phyloP scores from a whole-genome alignment of 2,329 filamentous ascomycete genomes.

The Apiospora marii region DNA sequence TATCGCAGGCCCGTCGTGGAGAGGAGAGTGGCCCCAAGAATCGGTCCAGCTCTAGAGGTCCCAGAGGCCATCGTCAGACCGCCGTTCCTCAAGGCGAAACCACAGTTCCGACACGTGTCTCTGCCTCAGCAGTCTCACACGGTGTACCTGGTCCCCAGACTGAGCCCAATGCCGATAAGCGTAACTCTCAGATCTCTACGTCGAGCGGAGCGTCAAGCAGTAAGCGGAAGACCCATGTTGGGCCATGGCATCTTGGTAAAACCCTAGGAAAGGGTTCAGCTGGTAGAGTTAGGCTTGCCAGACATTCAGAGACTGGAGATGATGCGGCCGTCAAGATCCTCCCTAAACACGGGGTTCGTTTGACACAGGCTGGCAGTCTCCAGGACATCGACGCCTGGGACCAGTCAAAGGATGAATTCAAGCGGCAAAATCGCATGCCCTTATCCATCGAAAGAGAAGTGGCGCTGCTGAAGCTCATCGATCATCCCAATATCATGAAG shows the following conservation, averaged over 20 bases:
- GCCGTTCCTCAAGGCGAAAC: background rate
- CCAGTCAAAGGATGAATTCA: constrained; percentile 60
- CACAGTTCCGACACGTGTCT: background rate
- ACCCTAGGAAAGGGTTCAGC: constrained; percentile 91
- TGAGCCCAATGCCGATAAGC: constrained; percentile 32
- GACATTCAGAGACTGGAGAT: constrained; percentile 80
- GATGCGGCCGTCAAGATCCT: constrained; percentile 95
- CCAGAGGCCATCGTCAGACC: constrained; percentile 4
- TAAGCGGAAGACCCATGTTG: constrained; percentile 77
- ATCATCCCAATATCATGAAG: constrained; percentile 93
- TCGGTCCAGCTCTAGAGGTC: constrained; percentile 29
- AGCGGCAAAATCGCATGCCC: constrained; percentile 76
- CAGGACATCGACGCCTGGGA: constrained; percentile 82
- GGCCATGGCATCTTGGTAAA: constrained; percentile 91
- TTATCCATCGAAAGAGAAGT: constrained; percentile 94
- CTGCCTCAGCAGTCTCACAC: constrained; percentile 24
- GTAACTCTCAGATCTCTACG: constrained; percentile 38
- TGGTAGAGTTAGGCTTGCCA: constrained; percentile 84
- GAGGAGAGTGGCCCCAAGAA: constrained; percentile 36
- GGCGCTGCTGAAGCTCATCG: constrained; percentile 94
- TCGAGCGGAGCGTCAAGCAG: constrained; percentile 43
- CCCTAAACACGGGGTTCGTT: constrained; percentile 79
- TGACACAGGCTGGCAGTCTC: constrained; percentile 86
- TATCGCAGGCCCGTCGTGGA: constrained; percentile 23
- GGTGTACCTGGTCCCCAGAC: constrained; percentile 27